Evolutionary conservation across 306 rosid species (phyloP).

Genomic region (Prunus mongolica): DNA sequence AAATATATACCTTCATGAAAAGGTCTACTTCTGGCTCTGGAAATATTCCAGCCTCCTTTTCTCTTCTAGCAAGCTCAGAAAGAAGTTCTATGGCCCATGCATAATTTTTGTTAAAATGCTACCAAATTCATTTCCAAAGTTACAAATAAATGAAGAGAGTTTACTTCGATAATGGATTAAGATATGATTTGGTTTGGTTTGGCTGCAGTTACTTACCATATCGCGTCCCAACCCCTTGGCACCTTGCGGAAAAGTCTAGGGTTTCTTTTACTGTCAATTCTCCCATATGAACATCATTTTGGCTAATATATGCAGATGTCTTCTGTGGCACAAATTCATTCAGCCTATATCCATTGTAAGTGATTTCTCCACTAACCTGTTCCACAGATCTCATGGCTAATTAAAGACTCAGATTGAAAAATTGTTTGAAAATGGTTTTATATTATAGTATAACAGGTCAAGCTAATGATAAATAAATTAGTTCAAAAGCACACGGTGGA

Average conservation of each 20-base stretch:
- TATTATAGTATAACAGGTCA: not conserved
- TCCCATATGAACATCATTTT: conserved; percentile 88
- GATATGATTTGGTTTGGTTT: not conserved
- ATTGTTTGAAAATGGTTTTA: too few species aligned
- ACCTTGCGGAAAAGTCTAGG: conserved; percentile 86
- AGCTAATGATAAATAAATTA: not conserved
- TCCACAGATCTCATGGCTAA: not conserved
- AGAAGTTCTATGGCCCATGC: conserved; percentile 47
- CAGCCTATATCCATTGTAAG: conserved; percentile 66
- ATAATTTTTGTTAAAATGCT: not conserved
- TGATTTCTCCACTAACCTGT: conserved; percentile 68
- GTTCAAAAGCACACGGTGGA: not conserved
- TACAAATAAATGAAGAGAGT: not conserved
- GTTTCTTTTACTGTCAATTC: conserved; percentile 97
- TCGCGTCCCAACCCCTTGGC: conserved; percentile 93
- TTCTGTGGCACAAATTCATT: conserved; percentile 80
- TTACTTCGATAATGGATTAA: not conserved
- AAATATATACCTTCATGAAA: conserved; percentile 71
- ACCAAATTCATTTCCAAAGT: not conserved
- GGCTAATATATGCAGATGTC: conserved; percentile 92
- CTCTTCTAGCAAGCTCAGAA: conserved; percentile 74
- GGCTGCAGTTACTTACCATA: conserved; percentile 48
- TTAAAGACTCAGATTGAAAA: not conserved
- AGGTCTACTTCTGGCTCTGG: conserved; percentile 96
- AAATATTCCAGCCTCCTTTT: conserved; percentile 66